Evolutionary conservation across 1,284 basidiomycete genomes (phyloP), one percentile per base, ranked within the genome.

Genomic region (Cryptococcus sp.): DNA sequence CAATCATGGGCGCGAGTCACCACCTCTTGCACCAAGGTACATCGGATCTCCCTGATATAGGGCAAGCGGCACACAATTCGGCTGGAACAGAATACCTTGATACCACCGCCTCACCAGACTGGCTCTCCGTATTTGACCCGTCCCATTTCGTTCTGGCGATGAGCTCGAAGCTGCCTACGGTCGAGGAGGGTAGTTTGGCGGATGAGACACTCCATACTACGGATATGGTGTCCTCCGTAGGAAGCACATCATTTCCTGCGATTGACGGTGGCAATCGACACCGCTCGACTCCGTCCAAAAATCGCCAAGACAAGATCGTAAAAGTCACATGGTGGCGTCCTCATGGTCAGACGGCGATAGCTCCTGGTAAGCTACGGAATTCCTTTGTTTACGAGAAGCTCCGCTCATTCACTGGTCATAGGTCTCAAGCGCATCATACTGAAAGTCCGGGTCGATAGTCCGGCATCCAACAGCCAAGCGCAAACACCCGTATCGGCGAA

Each of bases 271-370:
- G 30, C 30, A 35, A 35, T 35, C 25, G 17, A 7, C n/a, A 25
- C 6, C 22, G 27, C 27, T 3, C 47, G 19, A 48, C 47, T 27
- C 19, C 23, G 5, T n/a, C 39, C 6, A 48, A 41, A 35, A 8
- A 20, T 11, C 41, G 47, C 7, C 45, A 58, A 20, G 57, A 53
- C 39, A 69, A 66, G 58, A 64, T 69, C 3, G 69, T 71, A 47
- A 72, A 72, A 52, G 55, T 72, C 39, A 67, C 69, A 30, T 72
- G 70, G 70, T 72, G 68, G 66, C 59, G 70, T 45, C 70, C 70
- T 8, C 70, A 72, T 52, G 70, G 70, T 1, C 63, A 68, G 56
- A 72, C 70, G 16, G 70, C 70, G 3, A 70, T 72, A 19, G 67
- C 69, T 3, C 70, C 70, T 7, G 70, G 62, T 61, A 35, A 41